phyloP scores from a whole-genome alignment of 192 early-diverging fungal genomes.

The Coemansia furcata region DNA sequence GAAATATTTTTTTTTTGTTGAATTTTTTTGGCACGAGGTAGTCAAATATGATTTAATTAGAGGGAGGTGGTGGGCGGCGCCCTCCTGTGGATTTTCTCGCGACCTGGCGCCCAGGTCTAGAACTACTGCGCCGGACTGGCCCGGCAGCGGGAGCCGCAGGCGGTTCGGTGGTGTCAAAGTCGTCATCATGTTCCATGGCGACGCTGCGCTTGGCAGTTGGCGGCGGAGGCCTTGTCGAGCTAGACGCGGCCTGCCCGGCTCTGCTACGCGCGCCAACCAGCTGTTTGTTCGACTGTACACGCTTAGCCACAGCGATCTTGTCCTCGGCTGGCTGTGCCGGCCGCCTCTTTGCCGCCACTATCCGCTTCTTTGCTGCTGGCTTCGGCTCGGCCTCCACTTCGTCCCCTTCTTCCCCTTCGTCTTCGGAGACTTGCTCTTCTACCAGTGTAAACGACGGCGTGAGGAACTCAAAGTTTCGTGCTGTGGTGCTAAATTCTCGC shows the following conservation, averaged over 20 bases:
- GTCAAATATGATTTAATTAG: neutral
- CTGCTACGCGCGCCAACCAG: constrained; percentile 12
- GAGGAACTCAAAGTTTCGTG: neutral
- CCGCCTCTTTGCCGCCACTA: neutral
- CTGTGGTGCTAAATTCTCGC: constrained; percentile 1
- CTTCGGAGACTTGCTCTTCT: neutral
- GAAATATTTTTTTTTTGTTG: neutral
- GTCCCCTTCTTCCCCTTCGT: neutral
- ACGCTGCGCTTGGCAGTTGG: constrained; percentile 16
- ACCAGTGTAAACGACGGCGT: neutral
- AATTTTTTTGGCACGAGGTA: neutral
- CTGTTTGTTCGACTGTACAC: constrained; percentile 34
- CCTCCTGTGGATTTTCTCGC: constrained; percentile 41
- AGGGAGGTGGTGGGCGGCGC: neutral
- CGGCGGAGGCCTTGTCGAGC: constrained; percentile 19
- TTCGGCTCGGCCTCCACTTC: neutral
- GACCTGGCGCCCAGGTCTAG: neutral
- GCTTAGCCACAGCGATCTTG: constrained; percentile 29
- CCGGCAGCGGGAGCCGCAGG: neutral
- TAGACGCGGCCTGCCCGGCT: neutral
- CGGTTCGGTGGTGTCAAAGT: neutral
- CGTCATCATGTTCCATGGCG: neutral
- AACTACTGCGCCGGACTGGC: neutral
- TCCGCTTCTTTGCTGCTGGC: neutral
- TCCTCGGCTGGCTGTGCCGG: constrained; percentile 8